Percentiles rank a stretch among this genome's conserved stretches.
These are phyloP conservation scores for Dendrobium nobile DNA, from an alignment of 106 monocot species.

Conservation along the genomic window DNA sequence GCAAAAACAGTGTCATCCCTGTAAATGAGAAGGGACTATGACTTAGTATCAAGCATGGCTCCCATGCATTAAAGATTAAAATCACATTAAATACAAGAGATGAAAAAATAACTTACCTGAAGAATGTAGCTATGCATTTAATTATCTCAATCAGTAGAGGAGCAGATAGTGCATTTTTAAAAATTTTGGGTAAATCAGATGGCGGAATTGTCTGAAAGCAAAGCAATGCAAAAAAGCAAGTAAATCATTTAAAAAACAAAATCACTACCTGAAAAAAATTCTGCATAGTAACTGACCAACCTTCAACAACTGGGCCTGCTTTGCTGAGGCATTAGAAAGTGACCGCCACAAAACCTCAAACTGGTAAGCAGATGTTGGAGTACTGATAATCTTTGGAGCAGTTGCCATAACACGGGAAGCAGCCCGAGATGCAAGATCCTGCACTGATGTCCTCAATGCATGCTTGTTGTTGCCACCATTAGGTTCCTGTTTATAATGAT, in stretches of 20 bases:
- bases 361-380: slow-evolving; percentile 86
- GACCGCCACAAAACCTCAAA: slow-evolving; percentile 92
- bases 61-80: not conserved
- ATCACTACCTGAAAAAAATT: not conserved
- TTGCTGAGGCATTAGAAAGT: slow-evolving; percentile 48
- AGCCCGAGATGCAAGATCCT: slow-evolving; percentile 85
- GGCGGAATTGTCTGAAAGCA: slow-evolving; percentile 57
- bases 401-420: slow-evolving; percentile 44
- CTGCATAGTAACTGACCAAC: slow-evolving; percentile 18
- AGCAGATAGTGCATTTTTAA: slow-evolving; percentile 87
- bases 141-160: slow-evolving; percentile 81
- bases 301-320: slow-evolving; percentile 74
- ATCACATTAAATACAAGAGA: not conserved
- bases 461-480: slow-evolving; percentile 21
- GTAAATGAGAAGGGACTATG: not conserved
- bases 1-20: slow-evolving; percentile 86
- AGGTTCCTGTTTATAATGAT: slow-evolving; percentile 18
- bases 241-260: not conserved
- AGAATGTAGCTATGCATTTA: slow-evolving; percentile 64
- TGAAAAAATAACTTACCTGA: slow-evolving; percentile 34
- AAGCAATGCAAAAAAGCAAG: slow-evolving; percentile 5
- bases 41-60: not conserved
- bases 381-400: slow-evolving; percentile 33
- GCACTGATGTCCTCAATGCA: slow-evolving; percentile 27
- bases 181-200: slow-evolving; percentile 67